Conservation (phyloP, 2,329 filamentous ascomycete genomes). For the Trichoderma endophyticum region DNA sequence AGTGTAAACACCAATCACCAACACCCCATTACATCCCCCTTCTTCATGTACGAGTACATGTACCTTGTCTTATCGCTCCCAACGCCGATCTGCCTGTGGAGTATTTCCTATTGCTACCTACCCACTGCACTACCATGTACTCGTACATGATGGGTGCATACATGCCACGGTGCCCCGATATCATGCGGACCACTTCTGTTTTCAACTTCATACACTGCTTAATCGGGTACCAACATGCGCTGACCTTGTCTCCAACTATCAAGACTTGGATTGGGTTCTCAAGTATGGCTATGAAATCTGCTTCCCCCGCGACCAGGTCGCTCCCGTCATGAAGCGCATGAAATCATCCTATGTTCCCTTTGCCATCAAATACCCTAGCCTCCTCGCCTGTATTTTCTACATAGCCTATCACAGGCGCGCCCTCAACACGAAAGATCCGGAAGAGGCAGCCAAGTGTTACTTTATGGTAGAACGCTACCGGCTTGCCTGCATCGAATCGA, state of each 20-base stretch:
- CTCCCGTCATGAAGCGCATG: neutral
- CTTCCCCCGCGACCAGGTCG: neutral
- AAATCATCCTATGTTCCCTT: conserved; percentile 10
- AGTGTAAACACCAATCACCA: neutral
- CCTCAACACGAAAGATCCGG: neutral
- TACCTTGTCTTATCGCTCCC: neutral
- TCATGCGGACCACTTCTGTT: neutral
- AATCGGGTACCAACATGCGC: neutral
- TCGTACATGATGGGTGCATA: neutral
- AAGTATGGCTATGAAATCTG: conserved; percentile 11
- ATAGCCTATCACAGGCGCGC: neutral
- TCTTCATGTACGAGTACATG: neutral
- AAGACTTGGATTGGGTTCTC: conserved; percentile 14
- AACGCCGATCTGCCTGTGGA: neutral
- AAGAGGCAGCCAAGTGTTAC: neutral
- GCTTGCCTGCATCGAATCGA: neutral
- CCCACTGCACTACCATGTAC: neutral
- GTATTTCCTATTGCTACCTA: neutral
- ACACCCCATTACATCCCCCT: too few species aligned
- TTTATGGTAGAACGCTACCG: neutral
- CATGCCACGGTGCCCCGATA: neutral
- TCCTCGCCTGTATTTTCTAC: conserved; percentile 5
- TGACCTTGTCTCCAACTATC: neutral
- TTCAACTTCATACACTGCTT: neutral
- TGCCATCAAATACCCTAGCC: neutral